A percentile compares a stretch with the other conserved stretches of the same genome.
phyloP scores from a whole-genome alignment of 768 basidiomycete species.

The Russula foetens region DNA sequence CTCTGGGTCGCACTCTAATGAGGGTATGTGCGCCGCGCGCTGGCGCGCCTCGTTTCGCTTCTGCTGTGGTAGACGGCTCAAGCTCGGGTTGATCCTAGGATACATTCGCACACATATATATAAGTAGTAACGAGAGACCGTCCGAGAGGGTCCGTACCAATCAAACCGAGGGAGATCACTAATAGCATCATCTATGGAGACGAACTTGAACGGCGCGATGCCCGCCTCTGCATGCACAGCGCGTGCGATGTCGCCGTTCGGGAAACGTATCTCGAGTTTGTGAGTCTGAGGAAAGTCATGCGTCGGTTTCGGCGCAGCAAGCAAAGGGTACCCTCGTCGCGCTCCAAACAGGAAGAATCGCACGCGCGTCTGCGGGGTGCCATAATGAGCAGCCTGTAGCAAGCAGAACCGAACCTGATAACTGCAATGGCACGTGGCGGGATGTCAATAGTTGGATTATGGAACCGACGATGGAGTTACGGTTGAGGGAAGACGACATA shows the following conservation, averaged over 20 bases:
- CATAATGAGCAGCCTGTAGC: conserved; percentile 42
- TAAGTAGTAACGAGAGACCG: too few species aligned
- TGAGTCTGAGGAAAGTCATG: conserved; percentile 35
- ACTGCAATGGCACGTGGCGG: conserved; percentile 21
- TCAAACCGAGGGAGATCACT: conserved; percentile 65
- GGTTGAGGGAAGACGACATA: conserved; percentile 26
- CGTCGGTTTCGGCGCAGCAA: conserved; percentile 35
- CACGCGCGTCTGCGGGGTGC: conserved; percentile 37
- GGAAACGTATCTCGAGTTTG: conserved; percentile 43
- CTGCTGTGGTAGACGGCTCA: conserved; percentile 24
- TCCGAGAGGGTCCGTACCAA: conserved; percentile 40
- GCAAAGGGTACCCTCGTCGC: conserved; percentile 29
- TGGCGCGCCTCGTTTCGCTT: conserved; percentile 12
- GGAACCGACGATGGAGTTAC: not conserved
- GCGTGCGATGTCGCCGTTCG: conserved; percentile 32
- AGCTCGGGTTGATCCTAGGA: conserved; percentile 18
- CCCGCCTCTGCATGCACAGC: conserved; percentile 44
- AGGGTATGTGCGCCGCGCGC: conserved; percentile 6
- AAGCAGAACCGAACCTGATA: conserved; percentile 38
- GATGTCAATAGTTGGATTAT: not conserved
- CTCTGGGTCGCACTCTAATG: conserved; percentile 34
- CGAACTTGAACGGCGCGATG: conserved; percentile 38
- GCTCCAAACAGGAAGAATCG: conserved; percentile 44
- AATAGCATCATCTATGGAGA: conserved; percentile 67
- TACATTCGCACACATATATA: not conserved